Evolutionary conservation across 768 basidiomycete genomes (phyloP).

Genomic region (Leccinum rimulosum): DNA sequence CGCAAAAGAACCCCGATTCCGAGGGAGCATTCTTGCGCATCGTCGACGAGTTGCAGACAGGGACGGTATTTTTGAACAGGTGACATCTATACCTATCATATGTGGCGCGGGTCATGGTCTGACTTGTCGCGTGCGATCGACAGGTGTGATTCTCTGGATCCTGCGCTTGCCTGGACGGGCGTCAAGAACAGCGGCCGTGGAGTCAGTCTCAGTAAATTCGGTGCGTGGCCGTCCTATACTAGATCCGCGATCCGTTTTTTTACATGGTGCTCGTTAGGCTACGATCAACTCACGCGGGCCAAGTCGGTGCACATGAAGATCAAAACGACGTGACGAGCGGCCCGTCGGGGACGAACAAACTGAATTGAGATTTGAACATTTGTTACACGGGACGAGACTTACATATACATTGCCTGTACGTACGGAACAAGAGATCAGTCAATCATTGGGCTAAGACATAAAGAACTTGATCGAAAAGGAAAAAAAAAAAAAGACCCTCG

Average conservation of each 20-base stretch:
- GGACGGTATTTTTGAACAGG: slow-evolving; percentile 94
- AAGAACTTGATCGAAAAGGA: neutral
- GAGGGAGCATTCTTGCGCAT: slow-evolving; percentile 59
- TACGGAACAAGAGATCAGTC: neutral
- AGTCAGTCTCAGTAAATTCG: slow-evolving; percentile 85
- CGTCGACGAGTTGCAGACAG: slow-evolving; percentile 75
- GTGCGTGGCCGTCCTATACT: slow-evolving; percentile 39
- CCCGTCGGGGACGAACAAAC: neutral
- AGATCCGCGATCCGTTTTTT: neutral
- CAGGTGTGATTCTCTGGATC: slow-evolving; percentile 88
- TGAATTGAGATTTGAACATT: neutral
- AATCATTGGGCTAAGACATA: neutral
- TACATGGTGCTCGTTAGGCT: slow-evolving; percentile 48
- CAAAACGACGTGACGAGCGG: slow-evolving; percentile 38
- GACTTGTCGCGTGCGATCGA: neutral
- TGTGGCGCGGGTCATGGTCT: neutral
- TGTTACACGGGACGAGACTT: neutral
- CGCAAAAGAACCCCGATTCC: slow-evolving; percentile 54
- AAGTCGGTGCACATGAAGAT: slow-evolving; percentile 87
- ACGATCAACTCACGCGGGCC: slow-evolving; percentile 79
- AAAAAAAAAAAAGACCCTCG: slow-evolving; percentile 27
- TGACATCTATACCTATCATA: slow-evolving; percentile 23
- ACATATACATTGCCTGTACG: neutral
- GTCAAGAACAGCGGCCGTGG: slow-evolving; percentile 93
- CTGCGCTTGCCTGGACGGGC: slow-evolving; percentile 92